Evolutionary conservation across 495 filamentous ascomycete species (phyloP).

Genomic region (Penicillium flavigenum): DNA sequence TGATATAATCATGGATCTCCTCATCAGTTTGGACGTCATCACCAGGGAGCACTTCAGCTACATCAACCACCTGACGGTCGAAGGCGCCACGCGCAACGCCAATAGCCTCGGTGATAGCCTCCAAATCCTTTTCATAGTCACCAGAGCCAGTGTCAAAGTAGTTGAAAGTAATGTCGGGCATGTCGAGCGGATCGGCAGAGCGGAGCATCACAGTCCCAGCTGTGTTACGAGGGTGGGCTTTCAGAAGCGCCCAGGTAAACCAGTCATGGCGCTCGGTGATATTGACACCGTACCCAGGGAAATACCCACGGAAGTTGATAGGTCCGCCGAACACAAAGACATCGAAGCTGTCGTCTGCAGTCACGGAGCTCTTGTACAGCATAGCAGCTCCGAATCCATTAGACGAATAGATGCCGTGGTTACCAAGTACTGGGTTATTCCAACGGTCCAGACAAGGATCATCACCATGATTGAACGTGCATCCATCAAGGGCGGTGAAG

Average conservation of each 20-base stretch:
- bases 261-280: slow-evolving; percentile 31
- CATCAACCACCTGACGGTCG: slow-evolving; percentile 23
- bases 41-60: slow-evolving; percentile 51
- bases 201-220: slow-evolving; percentile 51
- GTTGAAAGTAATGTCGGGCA: slow-evolving; percentile 56
- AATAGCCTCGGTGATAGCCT: slow-evolving; percentile 51
- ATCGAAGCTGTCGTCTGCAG: slow-evolving; percentile 45
- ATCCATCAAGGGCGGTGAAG: slow-evolving; percentile 36
- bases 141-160: slow-evolving; percentile 50
- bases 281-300: slow-evolving; percentile 35
- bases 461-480: slow-evolving; percentile 15
- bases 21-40: slow-evolving; percentile 36
- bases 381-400: slow-evolving; percentile 49
- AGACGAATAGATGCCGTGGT: slow-evolving; percentile 51
- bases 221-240: slow-evolving; percentile 53
- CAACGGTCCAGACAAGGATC: slow-evolving; percentile 51
- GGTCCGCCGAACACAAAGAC: slow-evolving; percentile 55
- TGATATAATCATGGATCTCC: slow-evolving; percentile 49
- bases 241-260: slow-evolving; percentile 54
- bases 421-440: slow-evolving; percentile 33
- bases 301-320: slow-evolving; percentile 47
- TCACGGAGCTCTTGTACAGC: slow-evolving; percentile 43
- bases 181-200: slow-evolving; percentile 53
- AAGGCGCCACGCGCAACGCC: slow-evolving; percentile 43
- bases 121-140: slow-evolving; percentile 42